Evolutionary conservation across 305 asterid species (phyloP).

Genomic region (Fraxinus paxiana): DNA sequence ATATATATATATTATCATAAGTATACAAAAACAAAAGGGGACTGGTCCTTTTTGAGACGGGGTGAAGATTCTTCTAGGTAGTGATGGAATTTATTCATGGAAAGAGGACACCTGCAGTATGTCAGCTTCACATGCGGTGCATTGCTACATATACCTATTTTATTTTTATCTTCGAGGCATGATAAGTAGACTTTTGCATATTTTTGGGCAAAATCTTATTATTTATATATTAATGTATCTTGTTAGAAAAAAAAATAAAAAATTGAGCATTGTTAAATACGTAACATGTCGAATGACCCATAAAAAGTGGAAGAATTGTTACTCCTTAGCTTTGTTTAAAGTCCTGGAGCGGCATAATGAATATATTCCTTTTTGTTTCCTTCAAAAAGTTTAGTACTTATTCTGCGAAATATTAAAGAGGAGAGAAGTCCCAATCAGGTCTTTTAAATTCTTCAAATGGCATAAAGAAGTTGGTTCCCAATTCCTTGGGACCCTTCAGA

Average conservation of each 20-base stretch:
- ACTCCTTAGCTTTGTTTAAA: conserved; percentile 52
- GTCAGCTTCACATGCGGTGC: not conserved
- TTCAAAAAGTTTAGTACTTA: conserved; percentile 58
- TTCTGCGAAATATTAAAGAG: conserved; percentile 47
- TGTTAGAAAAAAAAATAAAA: not conserved
- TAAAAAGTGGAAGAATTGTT: conserved; percentile 37
- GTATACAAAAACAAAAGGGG: not conserved
- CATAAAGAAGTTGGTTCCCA: conserved; percentile 30
- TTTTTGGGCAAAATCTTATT: not conserved
- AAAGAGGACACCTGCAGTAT: not conserved
- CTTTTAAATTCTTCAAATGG: conserved; percentile 44
- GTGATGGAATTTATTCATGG: not conserved
- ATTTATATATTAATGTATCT: not conserved
- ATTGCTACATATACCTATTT: not conserved
- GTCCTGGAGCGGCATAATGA: conserved; percentile 58
- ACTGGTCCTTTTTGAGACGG: not conserved
- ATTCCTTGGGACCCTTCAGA: conserved; percentile 35
- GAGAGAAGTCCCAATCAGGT: conserved; percentile 33
- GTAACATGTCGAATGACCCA: conserved; percentile 8
- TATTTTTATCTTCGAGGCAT: not conserved
- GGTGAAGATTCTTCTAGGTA: not conserved
- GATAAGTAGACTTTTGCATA: not conserved
- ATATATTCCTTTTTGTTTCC: conserved; percentile 62
- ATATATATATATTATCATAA: too few relatives aligned
- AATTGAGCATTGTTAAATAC: conserved; percentile 18